These are phyloP conservation scores for Calendula officinalis DNA, from an alignment of 129 eudicot genomes.

Conservation along the genomic window DNA sequence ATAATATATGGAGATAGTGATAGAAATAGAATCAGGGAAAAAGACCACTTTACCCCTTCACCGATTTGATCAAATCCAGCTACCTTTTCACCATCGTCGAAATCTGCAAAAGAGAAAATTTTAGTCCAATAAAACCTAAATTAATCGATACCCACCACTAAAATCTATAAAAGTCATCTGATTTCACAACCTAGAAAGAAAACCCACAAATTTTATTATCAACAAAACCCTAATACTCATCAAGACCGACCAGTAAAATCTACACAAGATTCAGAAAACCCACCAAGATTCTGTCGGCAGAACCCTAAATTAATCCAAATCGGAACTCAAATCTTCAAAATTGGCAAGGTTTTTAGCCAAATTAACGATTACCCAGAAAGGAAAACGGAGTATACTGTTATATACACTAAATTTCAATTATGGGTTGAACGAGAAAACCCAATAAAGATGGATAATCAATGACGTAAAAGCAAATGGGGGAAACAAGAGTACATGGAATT, in stretches of 20 bases:
- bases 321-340: slow-evolving; percentile 20
- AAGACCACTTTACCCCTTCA: slow-evolving; percentile 28
- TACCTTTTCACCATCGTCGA: slow-evolving; percentile 22
- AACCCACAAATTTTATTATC: slow-evolving; percentile 20
- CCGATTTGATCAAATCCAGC: slow-evolving; percentile 35
- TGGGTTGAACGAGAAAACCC: slow-evolving; percentile 17
- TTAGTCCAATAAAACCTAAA: slow-evolving; percentile 34
- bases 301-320: slow-evolving; percentile 29
- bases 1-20: slow-evolving; percentile 7
- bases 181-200: slow-evolving; percentile 11
- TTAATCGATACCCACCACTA: slow-evolving; percentile 20
- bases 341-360: slow-evolving; percentile 8
- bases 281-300: slow-evolving; percentile 24
- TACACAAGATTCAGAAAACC: slow-evolving; percentile 26
- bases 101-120: slow-evolving; percentile 19
- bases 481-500: slow-evolving; percentile 25
- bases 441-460: slow-evolving; percentile 31
- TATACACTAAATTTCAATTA: slow-evolving; percentile 13
- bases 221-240: slow-evolving; percentile 32
- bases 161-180: slow-evolving; percentile 20
- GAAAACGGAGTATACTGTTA: slow-evolving; percentile 13
- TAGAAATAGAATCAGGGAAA: background rate
- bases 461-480: slow-evolving; percentile 33
- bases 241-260: slow-evolving; percentile 18
- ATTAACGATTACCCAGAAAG: slow-evolving; percentile 21